These are phyloP conservation scores for Talaromyces amestolkiae DNA, from an alignment of 2,329 filamentous ascomycete genomes.

Conservation along the genomic window DNA sequence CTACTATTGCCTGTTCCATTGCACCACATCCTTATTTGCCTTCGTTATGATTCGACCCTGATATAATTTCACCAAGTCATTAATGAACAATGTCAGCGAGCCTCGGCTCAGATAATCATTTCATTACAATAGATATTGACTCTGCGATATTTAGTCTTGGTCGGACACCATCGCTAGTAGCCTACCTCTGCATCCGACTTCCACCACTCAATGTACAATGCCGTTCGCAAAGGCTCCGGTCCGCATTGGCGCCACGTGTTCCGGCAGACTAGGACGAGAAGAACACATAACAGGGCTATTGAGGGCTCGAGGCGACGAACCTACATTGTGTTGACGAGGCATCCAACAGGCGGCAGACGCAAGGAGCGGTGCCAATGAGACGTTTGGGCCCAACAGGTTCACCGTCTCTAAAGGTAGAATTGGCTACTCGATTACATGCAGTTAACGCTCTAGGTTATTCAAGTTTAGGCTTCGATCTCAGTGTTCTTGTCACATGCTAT, in stretches of 20 bases:
- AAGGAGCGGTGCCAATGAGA: background rate
- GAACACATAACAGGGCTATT: background rate
- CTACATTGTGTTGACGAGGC: background rate
- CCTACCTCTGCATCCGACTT: background rate
- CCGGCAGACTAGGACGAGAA: background rate
- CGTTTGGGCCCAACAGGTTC: background rate
- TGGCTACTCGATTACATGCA: background rate
- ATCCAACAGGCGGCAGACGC: background rate
- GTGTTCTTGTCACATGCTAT: background rate
- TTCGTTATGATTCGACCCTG: background rate
- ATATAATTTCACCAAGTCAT: background rate
- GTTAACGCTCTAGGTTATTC: background rate
- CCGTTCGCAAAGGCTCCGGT: background rate
- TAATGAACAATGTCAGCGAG: background rate
- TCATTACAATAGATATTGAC: background rate
- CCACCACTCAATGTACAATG: background rate
- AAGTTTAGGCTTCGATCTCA: background rate
- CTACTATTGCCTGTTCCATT: no score
- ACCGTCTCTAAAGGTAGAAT: background rate
- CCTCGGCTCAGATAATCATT: background rate
- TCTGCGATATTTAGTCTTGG: background rate
- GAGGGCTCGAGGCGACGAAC: no score
- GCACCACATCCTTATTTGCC: background rate
- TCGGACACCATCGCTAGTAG: background rate
- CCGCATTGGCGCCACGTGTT: slow-evolving; percentile 16